A percentile compares a stretch with the other conserved stretches of the same genome.
These are phyloP conservation scores for Zoysia pacifica DNA, from an alignment of 176 grass and related monocot species.

Conservation along the genomic window DNA sequence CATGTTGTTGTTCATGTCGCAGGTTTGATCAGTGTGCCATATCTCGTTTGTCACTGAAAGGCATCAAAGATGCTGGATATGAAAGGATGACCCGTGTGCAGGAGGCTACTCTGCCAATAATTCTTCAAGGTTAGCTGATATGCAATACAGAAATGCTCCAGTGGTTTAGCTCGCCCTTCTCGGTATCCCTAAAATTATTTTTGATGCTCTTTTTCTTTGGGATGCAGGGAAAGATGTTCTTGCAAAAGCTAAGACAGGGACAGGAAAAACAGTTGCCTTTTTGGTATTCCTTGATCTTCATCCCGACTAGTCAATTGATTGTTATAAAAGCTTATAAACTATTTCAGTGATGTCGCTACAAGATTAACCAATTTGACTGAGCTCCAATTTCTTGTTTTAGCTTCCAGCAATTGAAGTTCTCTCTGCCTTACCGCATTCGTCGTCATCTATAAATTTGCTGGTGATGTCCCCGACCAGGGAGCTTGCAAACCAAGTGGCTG, in stretches of 20 bases:
- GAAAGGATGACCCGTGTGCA: constrained; percentile 76
- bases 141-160: background rate
- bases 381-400: constrained; percentile 49
- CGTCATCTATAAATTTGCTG: constrained; percentile 89
- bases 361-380: constrained; percentile 41
- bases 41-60: constrained; percentile 55
- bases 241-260: constrained; percentile 98
- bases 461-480: constrained; percentile 85
- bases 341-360: background rate
- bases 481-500: constrained; percentile 84
- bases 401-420: constrained; percentile 93
- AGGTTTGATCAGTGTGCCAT: constrained; percentile 74
- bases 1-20: constrained; percentile 15
- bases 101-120: constrained; percentile 66
- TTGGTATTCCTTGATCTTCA: constrained; percentile 62
- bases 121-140: constrained; percentile 52
- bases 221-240: constrained; percentile 89
- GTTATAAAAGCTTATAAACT: constrained; percentile 14
- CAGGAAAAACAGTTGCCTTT: constrained; percentile 97
- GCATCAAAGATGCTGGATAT: constrained; percentile 68
- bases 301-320: constrained; percentile 31
- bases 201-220: background rate
- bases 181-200: background rate
- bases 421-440: constrained; percentile 54
- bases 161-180: background rate